Conservation (phyloP, 2,329 filamentous ascomycete species). For the Aspergillus amoenus region DNA sequence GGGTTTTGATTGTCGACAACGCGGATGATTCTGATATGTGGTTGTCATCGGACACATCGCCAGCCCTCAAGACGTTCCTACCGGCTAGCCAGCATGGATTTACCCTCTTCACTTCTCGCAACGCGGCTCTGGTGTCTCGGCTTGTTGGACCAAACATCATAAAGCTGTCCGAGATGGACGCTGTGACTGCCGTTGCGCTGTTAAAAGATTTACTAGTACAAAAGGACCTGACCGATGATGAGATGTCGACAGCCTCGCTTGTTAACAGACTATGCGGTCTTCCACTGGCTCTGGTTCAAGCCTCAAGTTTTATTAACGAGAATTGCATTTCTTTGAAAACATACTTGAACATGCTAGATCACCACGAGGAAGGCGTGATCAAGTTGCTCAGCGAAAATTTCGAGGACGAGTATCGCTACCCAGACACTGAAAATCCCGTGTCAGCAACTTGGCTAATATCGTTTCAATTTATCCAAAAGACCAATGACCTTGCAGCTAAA, state of each 20-base stretch:
- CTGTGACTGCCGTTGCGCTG: rapidly evolving
- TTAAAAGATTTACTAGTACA: not conserved
- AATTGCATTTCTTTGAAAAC: not conserved
- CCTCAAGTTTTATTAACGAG: constrained; percentile 9
- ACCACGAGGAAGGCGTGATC: not conserved
- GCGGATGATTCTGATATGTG: not conserved
- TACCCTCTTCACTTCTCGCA: not conserved
- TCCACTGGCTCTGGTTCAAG: not conserved
- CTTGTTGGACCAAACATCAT: not conserved
- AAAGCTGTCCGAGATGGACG: not conserved
- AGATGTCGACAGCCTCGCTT: not conserved
- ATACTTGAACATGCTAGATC: constrained; percentile 6
- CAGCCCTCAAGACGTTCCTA: not conserved
- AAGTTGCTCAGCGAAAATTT: constrained; percentile 12
- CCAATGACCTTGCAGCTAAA: not conserved
- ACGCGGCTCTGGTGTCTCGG: too few relatives aligned
- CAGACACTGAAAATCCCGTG: constrained; percentile 6
- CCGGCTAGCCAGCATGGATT: not conserved
- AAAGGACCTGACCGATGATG: not conserved
- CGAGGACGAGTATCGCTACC: not conserved
- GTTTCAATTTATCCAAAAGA: constrained; percentile 14
- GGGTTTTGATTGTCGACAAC: not conserved
- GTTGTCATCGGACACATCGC: not conserved
- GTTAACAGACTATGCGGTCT: not conserved
- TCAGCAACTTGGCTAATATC: constrained; percentile 10